Evolutionary conservation across 2,329 filamentous ascomycete genomes (phyloP).

Genomic region (Fusarium sp.): DNA sequence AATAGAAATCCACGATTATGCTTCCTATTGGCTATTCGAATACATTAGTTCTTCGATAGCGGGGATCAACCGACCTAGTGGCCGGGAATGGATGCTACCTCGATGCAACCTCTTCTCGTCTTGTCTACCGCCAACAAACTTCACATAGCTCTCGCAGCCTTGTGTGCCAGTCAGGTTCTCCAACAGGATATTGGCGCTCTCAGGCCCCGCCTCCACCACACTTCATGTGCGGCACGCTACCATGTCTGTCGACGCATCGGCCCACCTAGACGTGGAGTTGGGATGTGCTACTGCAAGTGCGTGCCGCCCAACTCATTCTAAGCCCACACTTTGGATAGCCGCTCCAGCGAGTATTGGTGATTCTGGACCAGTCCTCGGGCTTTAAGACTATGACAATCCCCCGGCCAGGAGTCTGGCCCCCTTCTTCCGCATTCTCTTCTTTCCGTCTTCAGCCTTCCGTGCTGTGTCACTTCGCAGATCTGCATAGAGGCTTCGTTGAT

Average conservation of each 20-base stretch:
- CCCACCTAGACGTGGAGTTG: slow-evolving; percentile 35
- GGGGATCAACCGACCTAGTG: slow-evolving; percentile 33
- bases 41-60: slow-evolving; percentile 35
- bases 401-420: slow-evolving; percentile 43
- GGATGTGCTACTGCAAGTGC: slow-evolving; percentile 39
- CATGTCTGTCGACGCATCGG: slow-evolving; percentile 35
- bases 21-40: slow-evolving; percentile 46
- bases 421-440: slow-evolving; percentile 49
- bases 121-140: slow-evolving; percentile 32
- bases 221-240: slow-evolving; percentile 16
- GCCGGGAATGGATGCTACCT: slow-evolving; percentile 36
- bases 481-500: slow-evolving; percentile 54
- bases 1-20: slow-evolving; percentile 45
- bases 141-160: slow-evolving; percentile 29
- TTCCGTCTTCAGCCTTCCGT: slow-evolving; percentile 44
- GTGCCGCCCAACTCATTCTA: slow-evolving; percentile 33
- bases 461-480: slow-evolving; percentile 42
- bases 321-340: slow-evolving; percentile 36
- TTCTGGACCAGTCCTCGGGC: slow-evolving; percentile 30
- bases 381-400: slow-evolving; percentile 44
- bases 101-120: slow-evolving; percentile 32
- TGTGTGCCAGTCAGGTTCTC: slow-evolving; percentile 38
- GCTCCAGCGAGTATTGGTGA: slow-evolving; percentile 30
- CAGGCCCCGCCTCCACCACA: slow-evolving; percentile 24
- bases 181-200: slow-evolving; percentile 30